Base-by-base conservation (phyloP, 345 rosid genomes). In the Citrus unshiu region DNA sequence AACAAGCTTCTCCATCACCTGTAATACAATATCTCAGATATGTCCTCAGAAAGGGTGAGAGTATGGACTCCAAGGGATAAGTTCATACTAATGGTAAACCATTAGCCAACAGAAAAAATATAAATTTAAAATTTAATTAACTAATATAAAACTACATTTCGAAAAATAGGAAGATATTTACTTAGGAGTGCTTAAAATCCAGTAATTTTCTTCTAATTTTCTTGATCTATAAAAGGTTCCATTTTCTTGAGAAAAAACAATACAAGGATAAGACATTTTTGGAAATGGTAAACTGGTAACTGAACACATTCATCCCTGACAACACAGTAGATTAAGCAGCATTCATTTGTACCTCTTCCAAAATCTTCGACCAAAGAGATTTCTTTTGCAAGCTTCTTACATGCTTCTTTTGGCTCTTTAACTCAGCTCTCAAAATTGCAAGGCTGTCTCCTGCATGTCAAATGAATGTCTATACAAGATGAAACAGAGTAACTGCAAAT, bases 1-100 rank as follows among this genome's bases (percentile, higher is more conserved):
- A 35, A 94, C 98, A 32, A 96, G 92, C 86, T 94, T 94, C 93
- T 91, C 98, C 97, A 91, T 94, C 80, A 96, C 98, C 99, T 96
- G 77, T 40, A 79, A 81, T 51, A 73, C 34, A 75, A 49, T 21
- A 77, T 49, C 61, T 73, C 30, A 77, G 46, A 63, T 12, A 75
- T 2, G 61, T 29, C 66, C 70, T 70, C 59, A 7, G 4, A 16
- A n/a, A 74, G 30, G 56, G 19, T 58, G 27, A 27, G 62, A 71
- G 30, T 30, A 58, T 59, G n/a, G 2, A 66, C 4, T 40, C 56
- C 54, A 39, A 49, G 30, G 43, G 16, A 68, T n/a, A 24, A 32
- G 7, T 39, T 22, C 54, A 27, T 39, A 40, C 56, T 68, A 39
- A 9, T 43, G 19, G 18, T 9, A 64, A 64, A 1, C 7, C 12